Base-by-base conservation (phyloP, 1,284 basidiomycete species). In the Vanrija humicola region DNA sequence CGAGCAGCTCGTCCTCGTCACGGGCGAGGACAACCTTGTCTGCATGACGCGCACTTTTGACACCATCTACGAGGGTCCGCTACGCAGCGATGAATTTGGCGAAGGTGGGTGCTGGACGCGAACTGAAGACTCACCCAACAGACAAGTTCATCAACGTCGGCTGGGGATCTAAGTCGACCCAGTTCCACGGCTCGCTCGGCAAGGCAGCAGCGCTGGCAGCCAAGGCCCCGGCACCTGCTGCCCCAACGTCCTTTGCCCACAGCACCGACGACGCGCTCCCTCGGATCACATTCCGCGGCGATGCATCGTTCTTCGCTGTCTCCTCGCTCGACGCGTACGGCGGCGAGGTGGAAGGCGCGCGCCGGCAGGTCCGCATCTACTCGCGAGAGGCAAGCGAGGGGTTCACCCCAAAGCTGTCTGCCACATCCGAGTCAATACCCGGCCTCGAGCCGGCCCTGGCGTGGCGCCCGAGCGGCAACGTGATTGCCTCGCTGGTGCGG, bases 81-180 rank as follows among this genome's bases (percentile, higher is more conserved):
- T 97, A 1, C 82, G 87, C 55, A 83, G 86, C 0, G 73, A 80
- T 39, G 88, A 90, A 43, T 94, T 93, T 63, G 95, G 95, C 43
- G 86, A 93, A 81, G 89, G 89, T 86, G 47, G 48, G 74, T 59
- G 23, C 5, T 28, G 5, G 48, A 38, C 54, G 43, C 47, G 23
- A 12, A 2, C 6, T 21, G 6, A 7, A 21, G 42, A 51, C 62
- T 68, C 48, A 66, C 38, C n/a, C 44, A 42, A 2, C 65, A 91
- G 92, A 92, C 72, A 84, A 86, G 40, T 90, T 89, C 6, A 90
- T 97, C 66, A 90, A 94, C 64, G 90, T 98, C 52, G 96, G 96
- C 9, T 99, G 96, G 96, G 96, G 96, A 28, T 90, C 90, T 5
- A 96, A 95, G 69, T 83, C 89, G 66, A 98, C 96, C 0, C 96